Conservation (phyloP, 495 filamentous ascomycete species). For the Hyaloscypha finlandica region DNA sequence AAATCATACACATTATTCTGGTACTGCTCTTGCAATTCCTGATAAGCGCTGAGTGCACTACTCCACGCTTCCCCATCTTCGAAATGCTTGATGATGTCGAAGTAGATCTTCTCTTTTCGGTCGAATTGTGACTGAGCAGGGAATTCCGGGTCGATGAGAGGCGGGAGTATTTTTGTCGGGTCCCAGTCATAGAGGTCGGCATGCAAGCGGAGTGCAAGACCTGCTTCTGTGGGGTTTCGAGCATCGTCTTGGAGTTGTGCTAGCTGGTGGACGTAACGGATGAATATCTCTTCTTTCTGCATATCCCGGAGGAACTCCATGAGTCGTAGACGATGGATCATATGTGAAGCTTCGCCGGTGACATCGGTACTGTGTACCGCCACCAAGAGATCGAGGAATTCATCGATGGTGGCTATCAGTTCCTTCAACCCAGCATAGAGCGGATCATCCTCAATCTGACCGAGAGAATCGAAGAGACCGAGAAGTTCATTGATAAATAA, state of each 20-base stretch:
- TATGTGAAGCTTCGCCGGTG: slow-evolving; percentile 71
- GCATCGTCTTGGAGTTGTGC: slow-evolving; percentile 74
- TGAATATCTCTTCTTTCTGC: slow-evolving; percentile 96
- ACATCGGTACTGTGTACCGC: slow-evolving; percentile 86
- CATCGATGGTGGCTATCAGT: slow-evolving; percentile 80
- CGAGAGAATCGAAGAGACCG: slow-evolving; percentile 73
- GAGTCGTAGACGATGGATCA: slow-evolving; percentile 83
- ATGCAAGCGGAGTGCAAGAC: slow-evolving; percentile 85
- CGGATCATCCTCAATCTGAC: slow-evolving; percentile 65
- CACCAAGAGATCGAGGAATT: slow-evolving; percentile 87
- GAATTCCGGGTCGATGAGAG: slow-evolving; percentile 71
- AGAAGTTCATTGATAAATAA: slow-evolving; percentile 87
- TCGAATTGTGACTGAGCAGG: slow-evolving; percentile 89
- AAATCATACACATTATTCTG: slow-evolving; percentile 89
- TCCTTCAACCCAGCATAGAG: slow-evolving; percentile 75
- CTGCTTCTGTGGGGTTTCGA: slow-evolving; percentile 85
- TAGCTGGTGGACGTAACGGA: slow-evolving; percentile 94
- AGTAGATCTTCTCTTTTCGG: slow-evolving; percentile 88
- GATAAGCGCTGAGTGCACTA: slow-evolving; percentile 85
- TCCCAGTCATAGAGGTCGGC: slow-evolving; percentile 96
- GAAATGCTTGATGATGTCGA: slow-evolving; percentile 90
- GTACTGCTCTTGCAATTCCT: slow-evolving; percentile 87
- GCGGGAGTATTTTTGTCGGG: slow-evolving; percentile 62
- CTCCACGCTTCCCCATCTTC: slow-evolving; percentile 94
- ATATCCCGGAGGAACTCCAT: slow-evolving; percentile 98